Evolutionary conservation across 2,329 filamentous ascomycete species (phyloP), one percentile per base, ranked within the genome.

Genomic region (Tothia fuscella): DNA sequence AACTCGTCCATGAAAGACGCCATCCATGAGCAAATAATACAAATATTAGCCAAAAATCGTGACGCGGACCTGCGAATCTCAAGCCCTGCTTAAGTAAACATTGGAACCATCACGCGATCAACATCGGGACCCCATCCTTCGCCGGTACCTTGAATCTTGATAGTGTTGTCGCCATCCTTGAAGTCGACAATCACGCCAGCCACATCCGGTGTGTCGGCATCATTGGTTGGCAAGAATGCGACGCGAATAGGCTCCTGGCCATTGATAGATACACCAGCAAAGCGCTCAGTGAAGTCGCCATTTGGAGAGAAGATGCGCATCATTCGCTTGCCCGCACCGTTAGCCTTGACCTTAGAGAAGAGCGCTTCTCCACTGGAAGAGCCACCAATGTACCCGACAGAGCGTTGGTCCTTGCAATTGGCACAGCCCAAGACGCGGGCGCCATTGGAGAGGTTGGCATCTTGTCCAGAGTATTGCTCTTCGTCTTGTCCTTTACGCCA

Each of bases 301-400:
- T 78, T 78, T 12, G 65, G 52, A 50, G 74, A 72, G 48, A 70
- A 66, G 41, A 79, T 64, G 1, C 68, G 57, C 7, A 80, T 58
- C 0, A 73, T 76, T 0, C 65, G 70, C 12, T 61, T 67, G 1
- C 64, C 57, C 0, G 55, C 62, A 2, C 61, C 56, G 37, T 66
- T 68, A 13, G 56, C 57, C 2, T 16, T 10, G 17, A 78, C 61
- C 4, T 57, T 58, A 0, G 53, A 51, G 36, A 80, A 71, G 0
- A 64, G 64, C 3, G 75, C 57, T 0, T 59, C 66, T 0, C 76
- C 76, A 3, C 72, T 61, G 24, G 73, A 34, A 5, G 50, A 30
- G 7, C 58, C 57, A 5, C 56, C 57, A n/a, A 59, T 45, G 38
- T 57, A 78, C 0, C 76, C 76, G 0, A 70, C 71, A 0, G 67